Evolutionary conservation across 106 monocot species (phyloP), one percentile per base, ranked within the genome.

Genomic region (Dendrobium chrysotoxum): DNA sequence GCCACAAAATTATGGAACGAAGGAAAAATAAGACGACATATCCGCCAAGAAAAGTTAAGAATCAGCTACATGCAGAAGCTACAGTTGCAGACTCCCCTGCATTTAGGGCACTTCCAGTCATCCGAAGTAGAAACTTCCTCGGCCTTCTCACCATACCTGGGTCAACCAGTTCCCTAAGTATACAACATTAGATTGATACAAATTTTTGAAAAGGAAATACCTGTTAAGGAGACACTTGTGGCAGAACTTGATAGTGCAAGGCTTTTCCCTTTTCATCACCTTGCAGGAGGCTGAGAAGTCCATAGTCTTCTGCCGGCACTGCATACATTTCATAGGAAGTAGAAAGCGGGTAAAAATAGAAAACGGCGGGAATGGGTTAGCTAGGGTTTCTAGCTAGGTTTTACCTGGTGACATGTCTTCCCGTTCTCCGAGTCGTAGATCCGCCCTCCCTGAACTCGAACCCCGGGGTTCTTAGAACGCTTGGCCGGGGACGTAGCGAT

Each of bases 241-340:
- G 77, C 83, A 83, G 30, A 79, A 83, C 8, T 53, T 55, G 28
- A 83, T 45, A 0, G 83, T 21, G 40, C 83, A 83, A 4, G 67
- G 44, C 58, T 83, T 83, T 53, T 40, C 79, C 50, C 78, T 57
- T 30, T 57, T 79, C 13, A 74, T 26, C 15, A 5, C 45, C 73
- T 83, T 83, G 53, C 83, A 83, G 8, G 70, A 55, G 50, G 73
- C 83, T 0, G 79, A 55, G 40, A 83, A 79, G 41, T 74, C 83
- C 74, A 78, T 83, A 0, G 78, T 83, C 42, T 83, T 83, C 38
- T 83, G 83, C 54, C 83, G 46, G 46, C 83, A 83, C 83, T 83
- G 79, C 44, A 50, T 4, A 21, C 40, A 40, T 35, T 40, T 4
- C 7, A 42, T 42, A n/a, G 4, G 28, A 17, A 25, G 12, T 2